Evolutionary conservation across 345 rosid species (phyloP).

Genomic region (Aquilaria yunnanensis): DNA sequence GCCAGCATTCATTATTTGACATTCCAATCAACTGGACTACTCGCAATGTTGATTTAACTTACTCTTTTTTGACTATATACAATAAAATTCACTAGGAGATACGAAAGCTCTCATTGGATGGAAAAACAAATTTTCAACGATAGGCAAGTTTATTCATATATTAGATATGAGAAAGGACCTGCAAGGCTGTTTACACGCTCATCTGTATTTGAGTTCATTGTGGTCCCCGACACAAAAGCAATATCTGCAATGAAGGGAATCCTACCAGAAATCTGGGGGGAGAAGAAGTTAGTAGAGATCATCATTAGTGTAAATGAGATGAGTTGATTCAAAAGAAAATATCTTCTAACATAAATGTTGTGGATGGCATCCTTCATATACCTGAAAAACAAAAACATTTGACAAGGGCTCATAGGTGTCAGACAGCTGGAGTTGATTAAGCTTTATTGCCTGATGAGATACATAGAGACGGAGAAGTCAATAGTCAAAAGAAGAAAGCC

Average conservation of each 20-base stretch:
- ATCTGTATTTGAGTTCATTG: constrained; percentile 34
- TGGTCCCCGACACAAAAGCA: constrained; percentile 64
- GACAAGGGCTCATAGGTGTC: constrained; percentile 53
- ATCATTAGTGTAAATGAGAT: constrained; percentile 1
- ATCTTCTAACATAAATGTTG: constrained; percentile 6
- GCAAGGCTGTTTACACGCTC: constrained; percentile 59
- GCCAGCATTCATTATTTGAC: too few relatives aligned
- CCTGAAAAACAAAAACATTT: constrained; percentile 79
- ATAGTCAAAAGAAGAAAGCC: neutral
- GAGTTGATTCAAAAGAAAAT: constrained; percentile 10
- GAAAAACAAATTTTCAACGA: too few relatives aligned
- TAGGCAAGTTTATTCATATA: too few relatives aligned
- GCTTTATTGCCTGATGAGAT: constrained; percentile 36
- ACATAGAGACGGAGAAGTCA: constrained; percentile 5
- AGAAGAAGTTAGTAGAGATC: constrained; percentile 8
- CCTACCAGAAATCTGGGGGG: constrained; percentile 56
- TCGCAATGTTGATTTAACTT: too few relatives aligned
- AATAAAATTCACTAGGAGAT: too few relatives aligned
- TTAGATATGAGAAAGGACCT: constrained; percentile 34
- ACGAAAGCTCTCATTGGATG: too few relatives aligned
- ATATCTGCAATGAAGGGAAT: constrained; percentile 63
- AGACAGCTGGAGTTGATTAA: constrained; percentile 52
- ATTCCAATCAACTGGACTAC: too few relatives aligned
- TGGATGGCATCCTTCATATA: constrained; percentile 13
- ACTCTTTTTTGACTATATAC: too few relatives aligned